A percentile compares a stretch with the other conserved stretches of the same genome.
Conservation (phyloP, 139 green algal genomes). For the Edaphochlamys debaryana region DNA sequence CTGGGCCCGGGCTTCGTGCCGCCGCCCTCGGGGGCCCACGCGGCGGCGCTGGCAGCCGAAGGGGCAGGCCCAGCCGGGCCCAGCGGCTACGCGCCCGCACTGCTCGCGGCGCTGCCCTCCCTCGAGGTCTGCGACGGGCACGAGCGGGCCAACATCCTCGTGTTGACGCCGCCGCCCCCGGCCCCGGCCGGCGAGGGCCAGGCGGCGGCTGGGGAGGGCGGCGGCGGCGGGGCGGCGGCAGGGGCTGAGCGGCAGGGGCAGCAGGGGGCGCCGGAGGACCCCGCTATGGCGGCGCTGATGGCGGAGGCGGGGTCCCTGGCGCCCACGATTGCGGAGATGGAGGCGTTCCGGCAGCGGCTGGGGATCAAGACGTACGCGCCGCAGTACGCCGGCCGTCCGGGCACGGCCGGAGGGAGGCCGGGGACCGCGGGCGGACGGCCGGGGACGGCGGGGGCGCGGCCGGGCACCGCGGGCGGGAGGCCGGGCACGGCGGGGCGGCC, state of each 20-base stretch:
- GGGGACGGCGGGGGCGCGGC: neutral
- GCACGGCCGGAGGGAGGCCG: neutral
- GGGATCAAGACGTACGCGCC: constrained; percentile 43
- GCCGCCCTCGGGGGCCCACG: neutral
- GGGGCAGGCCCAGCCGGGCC: too few species aligned
- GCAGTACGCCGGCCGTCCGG: constrained; percentile 28
- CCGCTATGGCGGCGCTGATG: too few species aligned
- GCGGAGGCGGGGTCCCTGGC: too few species aligned
- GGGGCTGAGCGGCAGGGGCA: neutral
- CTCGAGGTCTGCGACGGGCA: constrained; percentile 29
- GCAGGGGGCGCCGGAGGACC: too few species aligned
- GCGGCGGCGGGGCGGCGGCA: neutral
- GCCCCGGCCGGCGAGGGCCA: neutral
- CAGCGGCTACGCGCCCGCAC: neutral
- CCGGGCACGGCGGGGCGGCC: constrained; percentile 10
- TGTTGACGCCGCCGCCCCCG: neutral
- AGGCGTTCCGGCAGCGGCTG: constrained; percentile 46
- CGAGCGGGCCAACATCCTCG: constrained; percentile 28
- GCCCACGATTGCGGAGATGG: constrained; percentile 52
- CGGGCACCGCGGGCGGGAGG: neutral
- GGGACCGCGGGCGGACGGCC: neutral
- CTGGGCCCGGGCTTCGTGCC: neutral
- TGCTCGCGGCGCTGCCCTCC: constrained; percentile 27
- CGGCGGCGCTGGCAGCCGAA: neutral
- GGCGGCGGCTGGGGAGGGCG: neutral